phyloP scores from a whole-genome alignment of 2,329 filamentous ascomycete genomes.

The Calcarisporium arbuscula region DNA sequence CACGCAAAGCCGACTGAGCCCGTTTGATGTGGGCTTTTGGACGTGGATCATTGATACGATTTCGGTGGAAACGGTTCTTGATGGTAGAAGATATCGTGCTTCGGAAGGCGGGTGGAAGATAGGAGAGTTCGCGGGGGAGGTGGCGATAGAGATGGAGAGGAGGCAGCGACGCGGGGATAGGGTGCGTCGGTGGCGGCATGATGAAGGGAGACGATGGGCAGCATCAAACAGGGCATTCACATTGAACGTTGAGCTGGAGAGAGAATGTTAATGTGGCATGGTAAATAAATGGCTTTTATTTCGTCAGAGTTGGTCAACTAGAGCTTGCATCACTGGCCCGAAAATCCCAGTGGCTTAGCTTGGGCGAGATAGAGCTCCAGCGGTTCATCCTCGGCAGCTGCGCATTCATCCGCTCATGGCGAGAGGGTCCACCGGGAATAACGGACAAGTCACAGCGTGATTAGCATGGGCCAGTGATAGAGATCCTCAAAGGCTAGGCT shows the following conservation, averaged over 20 bases:
- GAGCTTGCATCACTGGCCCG: too few relatives aligned
- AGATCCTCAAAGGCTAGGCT: too few relatives aligned
- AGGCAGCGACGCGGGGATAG: constrained; percentile 17
- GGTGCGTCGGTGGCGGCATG: constrained; percentile 23
- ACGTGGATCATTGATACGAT: constrained; percentile 22
- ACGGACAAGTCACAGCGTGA: too few relatives aligned
- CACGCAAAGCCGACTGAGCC: constrained; percentile 37
- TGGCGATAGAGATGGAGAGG: constrained; percentile 46
- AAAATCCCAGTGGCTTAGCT: too few relatives aligned
- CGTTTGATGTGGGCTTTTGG: constrained; percentile 27
- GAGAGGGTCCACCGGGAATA: too few relatives aligned
- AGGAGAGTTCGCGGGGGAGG: constrained; percentile 54
- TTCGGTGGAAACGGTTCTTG: constrained; percentile 37
- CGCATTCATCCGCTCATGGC: too few relatives aligned
- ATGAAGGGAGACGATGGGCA: background rate
- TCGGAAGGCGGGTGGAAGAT: constrained; percentile 48
- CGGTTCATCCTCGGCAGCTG: too few relatives aligned
- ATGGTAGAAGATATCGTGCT: constrained; percentile 37
- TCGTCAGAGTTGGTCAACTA: too few relatives aligned
- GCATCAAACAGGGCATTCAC: background rate
- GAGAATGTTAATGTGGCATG: background rate
- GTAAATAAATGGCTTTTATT: too few relatives aligned
- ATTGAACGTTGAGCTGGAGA: background rate
- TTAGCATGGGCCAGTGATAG: too few relatives aligned
- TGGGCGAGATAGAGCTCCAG: too few relatives aligned